These are phyloP conservation scores for Kodamaea plutei DNA, from an alignment of 1,139 yeast species.

Conservation along the genomic window DNA sequence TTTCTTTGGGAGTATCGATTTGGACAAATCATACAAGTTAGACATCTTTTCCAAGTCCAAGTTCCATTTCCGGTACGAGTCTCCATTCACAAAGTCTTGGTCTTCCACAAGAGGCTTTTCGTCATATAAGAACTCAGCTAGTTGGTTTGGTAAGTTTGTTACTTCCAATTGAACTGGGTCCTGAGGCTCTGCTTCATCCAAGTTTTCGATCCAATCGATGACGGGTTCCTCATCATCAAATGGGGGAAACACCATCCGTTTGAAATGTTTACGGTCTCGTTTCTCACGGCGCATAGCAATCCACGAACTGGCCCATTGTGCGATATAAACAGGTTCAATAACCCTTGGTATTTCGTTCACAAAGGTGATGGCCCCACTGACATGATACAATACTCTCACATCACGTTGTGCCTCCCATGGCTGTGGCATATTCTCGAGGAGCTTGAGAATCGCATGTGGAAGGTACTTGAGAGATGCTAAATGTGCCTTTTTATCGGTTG, in stretches of 20 bases:
- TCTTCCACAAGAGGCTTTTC: constrained; percentile 68
- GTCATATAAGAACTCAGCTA: constrained; percentile 79
- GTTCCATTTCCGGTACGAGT: constrained; percentile 72
- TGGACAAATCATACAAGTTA: constrained; percentile 59
- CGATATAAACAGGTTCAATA: constrained; percentile 83
- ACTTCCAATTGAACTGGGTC: constrained; percentile 66
- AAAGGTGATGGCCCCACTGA: constrained; percentile 92
- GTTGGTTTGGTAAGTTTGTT: constrained; percentile 57
- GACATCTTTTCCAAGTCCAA: constrained; percentile 61
- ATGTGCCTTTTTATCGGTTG: constrained; percentile 85
- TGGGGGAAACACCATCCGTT: constrained; percentile 90
- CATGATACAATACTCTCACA: constrained; percentile 84
- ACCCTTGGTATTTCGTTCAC: constrained; percentile 91
- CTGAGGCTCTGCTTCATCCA: constrained; percentile 67
- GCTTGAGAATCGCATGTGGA: constrained; percentile 91
- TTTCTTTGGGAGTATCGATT: constrained; percentile 65
- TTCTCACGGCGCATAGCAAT: constrained; percentile 89
- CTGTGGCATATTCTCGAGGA: constrained; percentile 95
- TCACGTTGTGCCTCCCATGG: constrained; percentile 94
- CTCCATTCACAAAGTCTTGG: constrained; percentile 56
- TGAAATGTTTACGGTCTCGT: constrained; percentile 83
- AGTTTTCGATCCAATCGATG: constrained; percentile 71
- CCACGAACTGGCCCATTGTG: constrained; percentile 98
- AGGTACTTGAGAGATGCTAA: constrained; percentile 88
- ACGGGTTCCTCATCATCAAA: constrained; percentile 98